Conservation (phyloP, 139 green algal species). For the Coelastrella sp. region DNA sequence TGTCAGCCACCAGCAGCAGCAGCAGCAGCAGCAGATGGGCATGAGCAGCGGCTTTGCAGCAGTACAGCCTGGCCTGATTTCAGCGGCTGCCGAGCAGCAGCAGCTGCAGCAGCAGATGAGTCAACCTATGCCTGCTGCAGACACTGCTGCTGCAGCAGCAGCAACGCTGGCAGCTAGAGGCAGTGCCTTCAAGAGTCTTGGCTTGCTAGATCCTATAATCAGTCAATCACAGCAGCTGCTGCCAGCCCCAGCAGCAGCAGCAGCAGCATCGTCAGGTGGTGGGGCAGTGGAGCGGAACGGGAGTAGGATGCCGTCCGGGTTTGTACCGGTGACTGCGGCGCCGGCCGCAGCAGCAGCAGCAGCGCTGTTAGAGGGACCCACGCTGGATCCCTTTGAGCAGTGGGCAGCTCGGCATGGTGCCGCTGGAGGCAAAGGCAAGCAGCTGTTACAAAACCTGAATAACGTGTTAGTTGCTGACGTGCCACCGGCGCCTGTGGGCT, state of each 20-base stretch:
- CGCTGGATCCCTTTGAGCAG: slow-evolving; percentile 22
- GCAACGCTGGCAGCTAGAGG: neutral
- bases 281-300: neutral
- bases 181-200: neutral
- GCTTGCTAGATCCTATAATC: neutral
- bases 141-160: neutral
- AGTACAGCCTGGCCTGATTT: neutral
- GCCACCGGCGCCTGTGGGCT: slow-evolving; percentile 4
- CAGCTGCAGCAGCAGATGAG: slow-evolving; percentile 3
- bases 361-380: neutral
- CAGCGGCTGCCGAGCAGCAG: neutral
- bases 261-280: neutral
- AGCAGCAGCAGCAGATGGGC: neutral
- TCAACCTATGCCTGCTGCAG: neutral
- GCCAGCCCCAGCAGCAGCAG: neutral
- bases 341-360: neutral
- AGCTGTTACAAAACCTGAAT: neutral
- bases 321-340: neutral
- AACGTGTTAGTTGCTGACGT: slow-evolving; percentile 14
- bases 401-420: slow-evolving; percentile 6
- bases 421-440: neutral
- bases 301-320: neutral
- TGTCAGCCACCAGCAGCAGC: too few species aligned
- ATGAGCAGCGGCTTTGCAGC: neutral
- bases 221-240: neutral